Evolutionary conservation across 225 moss, liverwort and hornwort species (phyloP).

Genomic region (Sphagnum contortum): DNA sequence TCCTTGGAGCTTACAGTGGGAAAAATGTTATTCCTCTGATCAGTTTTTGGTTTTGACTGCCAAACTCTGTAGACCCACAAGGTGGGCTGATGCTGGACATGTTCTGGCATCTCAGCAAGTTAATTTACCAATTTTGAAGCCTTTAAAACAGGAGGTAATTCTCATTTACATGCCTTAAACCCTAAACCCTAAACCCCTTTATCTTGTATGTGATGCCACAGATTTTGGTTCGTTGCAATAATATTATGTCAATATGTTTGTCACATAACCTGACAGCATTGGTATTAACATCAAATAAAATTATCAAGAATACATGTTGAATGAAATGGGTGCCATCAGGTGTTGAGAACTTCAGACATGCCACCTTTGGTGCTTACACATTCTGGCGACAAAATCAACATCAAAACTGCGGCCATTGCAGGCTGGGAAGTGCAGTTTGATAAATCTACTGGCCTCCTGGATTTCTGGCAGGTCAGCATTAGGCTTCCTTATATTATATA

Average conservation of each 20-base stretch:
- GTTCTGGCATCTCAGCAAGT: conserved; percentile 70
- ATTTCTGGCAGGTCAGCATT: conserved; percentile 62
- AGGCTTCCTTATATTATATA: neutral
- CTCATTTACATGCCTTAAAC: neutral
- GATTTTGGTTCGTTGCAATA: too few species aligned
- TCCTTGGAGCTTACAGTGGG: conserved; percentile 67
- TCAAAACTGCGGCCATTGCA: conserved; percentile 33
- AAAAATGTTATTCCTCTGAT: conserved; percentile 39
- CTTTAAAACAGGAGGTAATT: conserved; percentile 38
- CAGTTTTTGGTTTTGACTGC: conserved; percentile 58
- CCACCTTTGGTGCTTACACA: conserved; percentile 41
- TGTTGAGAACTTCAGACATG: conserved; percentile 26
- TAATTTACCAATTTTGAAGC: conserved; percentile 31
- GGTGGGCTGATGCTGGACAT: conserved; percentile 76
- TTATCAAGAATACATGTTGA: neutral
- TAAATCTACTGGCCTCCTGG: conserved; percentile 49
- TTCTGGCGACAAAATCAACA: conserved; percentile 21
- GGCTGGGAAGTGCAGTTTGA: conserved; percentile 72
- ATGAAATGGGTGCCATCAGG: neutral
- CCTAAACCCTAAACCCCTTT: too few species aligned
- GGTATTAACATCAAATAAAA: neutral
- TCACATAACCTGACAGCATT: neutral
- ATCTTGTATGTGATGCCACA: too few species aligned
- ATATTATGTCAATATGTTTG: too few species aligned
- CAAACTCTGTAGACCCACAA: conserved; percentile 32